Conservation (phyloP, 2,329 filamentous ascomycete species). For the Trichoderma sp. region DNA sequence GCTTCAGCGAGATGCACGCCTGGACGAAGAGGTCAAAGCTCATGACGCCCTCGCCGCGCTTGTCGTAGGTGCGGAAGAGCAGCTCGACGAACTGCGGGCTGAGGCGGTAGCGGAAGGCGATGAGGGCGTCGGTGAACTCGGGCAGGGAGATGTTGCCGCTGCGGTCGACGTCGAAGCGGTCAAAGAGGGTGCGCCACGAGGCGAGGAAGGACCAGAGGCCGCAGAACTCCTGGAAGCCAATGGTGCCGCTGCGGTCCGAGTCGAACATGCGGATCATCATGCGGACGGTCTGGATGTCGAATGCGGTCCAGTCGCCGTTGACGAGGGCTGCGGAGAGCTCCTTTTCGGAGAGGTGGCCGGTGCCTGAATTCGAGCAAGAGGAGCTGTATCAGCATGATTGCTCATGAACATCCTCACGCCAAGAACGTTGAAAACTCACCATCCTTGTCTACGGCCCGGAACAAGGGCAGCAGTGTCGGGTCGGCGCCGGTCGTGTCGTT, state of each 20-base stretch:
- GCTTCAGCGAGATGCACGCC: slow-evolving; percentile 92
- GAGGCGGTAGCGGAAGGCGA: slow-evolving; percentile 91
- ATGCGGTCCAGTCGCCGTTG: slow-evolving; percentile 93
- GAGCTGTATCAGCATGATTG: not conserved
- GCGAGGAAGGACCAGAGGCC: slow-evolving; percentile 95
- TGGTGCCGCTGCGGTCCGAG: slow-evolving; percentile 81
- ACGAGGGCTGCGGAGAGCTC: slow-evolving; percentile 90
- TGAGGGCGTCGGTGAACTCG: slow-evolving; percentile 88
- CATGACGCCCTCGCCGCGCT: slow-evolving; percentile 69
- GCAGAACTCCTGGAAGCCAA: slow-evolving; percentile 95
- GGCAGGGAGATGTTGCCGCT: slow-evolving; percentile 82
- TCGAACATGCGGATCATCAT: slow-evolving; percentile 99
- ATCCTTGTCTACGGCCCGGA: slow-evolving; percentile 87
- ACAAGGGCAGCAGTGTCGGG: slow-evolving; percentile 78
- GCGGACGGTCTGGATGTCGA: slow-evolving; percentile 89
- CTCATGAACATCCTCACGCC: too few relatives aligned
- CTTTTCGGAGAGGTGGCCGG: slow-evolving; percentile 78
- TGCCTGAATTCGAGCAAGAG: slow-evolving; percentile 50
- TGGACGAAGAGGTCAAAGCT: slow-evolving; percentile 98
- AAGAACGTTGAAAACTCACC: slow-evolving; percentile 57
- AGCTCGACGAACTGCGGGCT: slow-evolving; percentile 80
- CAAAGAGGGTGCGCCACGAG: slow-evolving; percentile 91
- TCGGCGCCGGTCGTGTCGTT: slow-evolving; percentile 58
- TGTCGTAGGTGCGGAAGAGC: slow-evolving; percentile 88
- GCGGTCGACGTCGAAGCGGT: slow-evolving; percentile 87